Evolutionary conservation across 2,329 filamentous ascomycete species (phyloP).

Genomic region (Cladophialophora immunda): DNA sequence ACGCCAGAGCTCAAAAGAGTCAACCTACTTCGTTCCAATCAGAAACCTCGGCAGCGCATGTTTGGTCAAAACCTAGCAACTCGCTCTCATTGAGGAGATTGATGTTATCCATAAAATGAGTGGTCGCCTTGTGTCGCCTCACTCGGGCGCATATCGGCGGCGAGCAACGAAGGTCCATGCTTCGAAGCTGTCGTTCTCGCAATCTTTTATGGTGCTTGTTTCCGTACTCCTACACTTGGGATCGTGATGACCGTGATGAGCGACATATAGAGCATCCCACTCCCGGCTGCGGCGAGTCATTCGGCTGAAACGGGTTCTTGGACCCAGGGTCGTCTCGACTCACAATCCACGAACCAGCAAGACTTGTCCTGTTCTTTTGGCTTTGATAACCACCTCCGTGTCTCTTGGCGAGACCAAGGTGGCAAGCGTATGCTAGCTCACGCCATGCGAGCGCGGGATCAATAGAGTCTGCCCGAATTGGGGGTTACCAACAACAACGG

Average conservation of each 20-base stretch:
- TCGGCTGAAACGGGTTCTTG: not conserved
- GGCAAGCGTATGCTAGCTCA: not conserved
- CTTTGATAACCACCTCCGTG: not conserved
- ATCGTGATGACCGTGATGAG: not conserved
- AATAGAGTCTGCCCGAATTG: not conserved
- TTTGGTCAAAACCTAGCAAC: not conserved
- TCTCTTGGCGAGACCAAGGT: not conserved
- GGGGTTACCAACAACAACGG: not conserved
- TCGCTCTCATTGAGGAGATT: not conserved
- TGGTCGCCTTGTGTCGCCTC: not conserved
- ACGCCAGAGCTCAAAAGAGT: not conserved
- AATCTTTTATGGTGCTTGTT: not conserved
- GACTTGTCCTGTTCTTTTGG: not conserved
- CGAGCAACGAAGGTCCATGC: not conserved
- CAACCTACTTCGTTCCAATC: not conserved
- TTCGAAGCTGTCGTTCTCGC: not conserved
- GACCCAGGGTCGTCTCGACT: not conserved
- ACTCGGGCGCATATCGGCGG: not conserved
- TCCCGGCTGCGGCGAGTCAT: not conserved
- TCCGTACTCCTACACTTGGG: not conserved
- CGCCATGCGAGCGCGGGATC: not conserved
- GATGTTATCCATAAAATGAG: not conserved
- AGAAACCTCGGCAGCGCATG: not conserved
- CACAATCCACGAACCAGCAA: not conserved
- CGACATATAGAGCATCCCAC: not conserved